These are phyloP conservation scores for Maudiozyma barnettii DNA, from an alignment of 805 yeast genomes.

Conservation along the genomic window DNA sequence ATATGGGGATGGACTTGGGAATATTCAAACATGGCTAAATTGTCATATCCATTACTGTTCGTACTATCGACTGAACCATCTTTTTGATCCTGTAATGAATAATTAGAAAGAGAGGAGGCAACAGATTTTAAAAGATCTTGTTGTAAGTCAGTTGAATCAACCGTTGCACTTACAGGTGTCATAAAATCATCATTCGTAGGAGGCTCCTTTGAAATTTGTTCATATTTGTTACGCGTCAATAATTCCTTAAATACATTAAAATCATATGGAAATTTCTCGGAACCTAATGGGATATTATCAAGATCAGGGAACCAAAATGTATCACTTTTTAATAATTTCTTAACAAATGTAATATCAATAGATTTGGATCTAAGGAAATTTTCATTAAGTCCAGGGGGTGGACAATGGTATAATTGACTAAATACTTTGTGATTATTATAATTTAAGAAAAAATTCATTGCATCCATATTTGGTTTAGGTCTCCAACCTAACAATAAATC, in stretches of 20 bases:
- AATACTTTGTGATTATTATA: conserved; percentile 24
- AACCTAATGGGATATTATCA: conserved; percentile 21
- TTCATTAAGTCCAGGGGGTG: conserved; percentile 1
- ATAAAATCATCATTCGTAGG: neutral
- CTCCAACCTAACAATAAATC: conserved; percentile 79
- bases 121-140: neutral
- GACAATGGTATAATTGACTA: conserved; percentile 19
- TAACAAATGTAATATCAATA: conserved; percentile 12
- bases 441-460: conserved; percentile 28
- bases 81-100: neutral
- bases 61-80: neutral
- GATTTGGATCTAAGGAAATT: conserved; percentile 4
- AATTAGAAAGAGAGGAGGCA: neutral
- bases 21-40: conserved; percentile 12
- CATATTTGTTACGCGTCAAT: conserved; percentile 20
- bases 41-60: neutral
- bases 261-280: conserved; percentile 18
- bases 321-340: conserved; percentile 15
- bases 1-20: conserved; percentile 63
- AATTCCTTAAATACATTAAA: conserved; percentile 24
- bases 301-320: conserved; percentile 33
- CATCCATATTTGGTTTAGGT: conserved; percentile 27
- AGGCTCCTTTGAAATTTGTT: neutral
- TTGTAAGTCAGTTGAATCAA: neutral
- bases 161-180: neutral